Base-by-base conservation (phyloP, 305 asterid species). In the Andrographis paniculata region DNA sequence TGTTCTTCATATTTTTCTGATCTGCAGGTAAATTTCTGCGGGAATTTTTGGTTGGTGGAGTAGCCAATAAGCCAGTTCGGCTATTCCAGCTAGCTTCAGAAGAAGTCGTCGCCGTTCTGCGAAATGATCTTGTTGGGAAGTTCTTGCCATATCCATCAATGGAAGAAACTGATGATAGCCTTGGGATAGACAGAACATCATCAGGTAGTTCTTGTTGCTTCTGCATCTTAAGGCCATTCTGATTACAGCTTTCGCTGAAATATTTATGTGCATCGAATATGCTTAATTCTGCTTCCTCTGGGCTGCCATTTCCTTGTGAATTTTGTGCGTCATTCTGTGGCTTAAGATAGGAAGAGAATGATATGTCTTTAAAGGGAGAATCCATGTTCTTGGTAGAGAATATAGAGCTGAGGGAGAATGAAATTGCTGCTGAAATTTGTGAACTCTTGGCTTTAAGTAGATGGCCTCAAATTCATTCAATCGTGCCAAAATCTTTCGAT, bases 1-100 rank as follows among this genome's bases (percentile, higher is more conserved):
- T 22, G 36, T 56, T 56, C 11, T 48, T n/a, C n/a, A n/a, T 55
- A 17, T 42, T 62, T 19, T 48, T 10, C 3, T 9, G 41, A 44
- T 62, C 43, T 2, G 61, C 15, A 9, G 64, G 28, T 16, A 50
- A 37, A 43, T 52, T 64, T 22, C 53, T 76, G 45, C 52, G 30
- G 0, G 74, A 66, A 38, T 68, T 68, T 62, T 76, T 45, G 14
- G 51, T 14, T 11, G 71, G 74, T 5, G 76, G 73, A 14, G 65
- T 67, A 0, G 70, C 31, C 48, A 80, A 22, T 18, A 80, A 61
- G 10, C 81, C 79, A 1, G 71, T 69, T 31, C 53, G 77, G 65
- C 81, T 74, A 42, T 65, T 77, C 80, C 80, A 80, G 55, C 83
- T 74, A 1, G 73, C 80, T 56, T 72, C 80, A 0, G 91, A 77